Conservation (phyloP, 345 rosid genomes). For the Hibiscus tridactylites region DNA sequence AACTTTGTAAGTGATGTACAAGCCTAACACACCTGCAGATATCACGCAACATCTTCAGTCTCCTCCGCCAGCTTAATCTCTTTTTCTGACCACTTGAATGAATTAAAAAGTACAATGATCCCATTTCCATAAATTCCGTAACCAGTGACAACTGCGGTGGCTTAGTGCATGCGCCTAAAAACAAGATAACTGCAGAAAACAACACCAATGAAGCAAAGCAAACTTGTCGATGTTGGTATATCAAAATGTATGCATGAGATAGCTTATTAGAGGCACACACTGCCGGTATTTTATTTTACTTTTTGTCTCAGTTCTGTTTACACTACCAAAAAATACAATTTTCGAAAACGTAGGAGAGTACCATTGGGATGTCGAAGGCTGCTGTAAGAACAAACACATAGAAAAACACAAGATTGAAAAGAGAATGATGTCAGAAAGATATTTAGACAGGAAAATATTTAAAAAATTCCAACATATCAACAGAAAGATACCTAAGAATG, state of each 20-base stretch:
- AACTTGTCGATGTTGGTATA: neutral
- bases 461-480: constrained; percentile 17
- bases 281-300: neutral
- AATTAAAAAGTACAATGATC: constrained; percentile 77
- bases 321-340: neutral
- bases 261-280: neutral
- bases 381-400: constrained; percentile 38
- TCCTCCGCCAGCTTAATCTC: constrained; percentile 77
- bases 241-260: neutral
- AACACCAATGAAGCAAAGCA: constrained; percentile 11
- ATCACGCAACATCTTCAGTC: constrained; percentile 85
- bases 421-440: constrained; percentile 27
- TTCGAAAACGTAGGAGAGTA: constrained; percentile 26
- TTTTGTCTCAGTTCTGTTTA: neutral
- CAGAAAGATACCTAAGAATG: constrained; percentile 61
- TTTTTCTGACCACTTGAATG: constrained; percentile 85
- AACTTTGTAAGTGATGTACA: neutral
- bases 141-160: constrained; percentile 90
- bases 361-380: constrained; percentile 98
- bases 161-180: constrained; percentile 91
- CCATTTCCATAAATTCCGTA: constrained; percentile 98
- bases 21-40: constrained; percentile 69
- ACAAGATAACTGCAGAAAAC: constrained; percentile 72
- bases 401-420: constrained; percentile 15
- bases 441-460: constrained; percentile 9